phyloP scores from a whole-genome alignment of 2,329 filamentous ascomycete species.

The Calonectria leucothoes region DNA sequence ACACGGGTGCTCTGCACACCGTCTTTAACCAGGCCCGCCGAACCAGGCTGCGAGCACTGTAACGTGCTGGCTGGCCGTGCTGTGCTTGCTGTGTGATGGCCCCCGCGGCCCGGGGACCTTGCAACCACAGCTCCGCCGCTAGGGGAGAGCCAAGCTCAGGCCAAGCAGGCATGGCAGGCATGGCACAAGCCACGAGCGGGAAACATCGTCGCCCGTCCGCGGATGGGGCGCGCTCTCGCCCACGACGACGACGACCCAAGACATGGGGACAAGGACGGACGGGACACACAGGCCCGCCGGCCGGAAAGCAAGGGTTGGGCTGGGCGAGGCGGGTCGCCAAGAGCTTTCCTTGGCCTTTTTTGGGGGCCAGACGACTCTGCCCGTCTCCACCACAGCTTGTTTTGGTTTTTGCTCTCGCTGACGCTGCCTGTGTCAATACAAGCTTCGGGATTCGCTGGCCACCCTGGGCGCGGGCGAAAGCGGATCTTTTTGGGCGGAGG shows the following conservation, averaged over 20 bases:
- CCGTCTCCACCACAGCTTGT: background rate
- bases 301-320: too few relatives aligned
- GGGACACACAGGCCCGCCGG: background rate
- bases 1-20: too few relatives aligned
- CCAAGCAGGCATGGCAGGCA: background rate
- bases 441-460: background rate
- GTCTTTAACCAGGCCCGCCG: background rate
- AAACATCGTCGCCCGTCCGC: background rate
- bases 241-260: background rate
- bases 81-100: background rate
- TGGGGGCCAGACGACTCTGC: too few relatives aligned
- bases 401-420: background rate
- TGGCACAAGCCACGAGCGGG: slow-evolving; percentile 10
- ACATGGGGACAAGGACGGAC: slow-evolving; percentile 1
- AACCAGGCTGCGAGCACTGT: background rate
- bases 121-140: background rate
- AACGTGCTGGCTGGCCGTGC: too few relatives aligned
- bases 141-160: background rate
- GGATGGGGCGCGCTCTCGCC: too few relatives aligned
- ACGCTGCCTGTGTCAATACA: background rate
- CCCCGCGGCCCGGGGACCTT: background rate
- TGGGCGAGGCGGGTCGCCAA: too few relatives aligned
- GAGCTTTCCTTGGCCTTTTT: background rate
- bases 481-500: too few relatives aligned
- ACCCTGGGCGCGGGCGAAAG: background rate